phyloP scores from a whole-genome alignment of 2,329 filamentous ascomycete species.

The Laburnicola sp. region DNA sequence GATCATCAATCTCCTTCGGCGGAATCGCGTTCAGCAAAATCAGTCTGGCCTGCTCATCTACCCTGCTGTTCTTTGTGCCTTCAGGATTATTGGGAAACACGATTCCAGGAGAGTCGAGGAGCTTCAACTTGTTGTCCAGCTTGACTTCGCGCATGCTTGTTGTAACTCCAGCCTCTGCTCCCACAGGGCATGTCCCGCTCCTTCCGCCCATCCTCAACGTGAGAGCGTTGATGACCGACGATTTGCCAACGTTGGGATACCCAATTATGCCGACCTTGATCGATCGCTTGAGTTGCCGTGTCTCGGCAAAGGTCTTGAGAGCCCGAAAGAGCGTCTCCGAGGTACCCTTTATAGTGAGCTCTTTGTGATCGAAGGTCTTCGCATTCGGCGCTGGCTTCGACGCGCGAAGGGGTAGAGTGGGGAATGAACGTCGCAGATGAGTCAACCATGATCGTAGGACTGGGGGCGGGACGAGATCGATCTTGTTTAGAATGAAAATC shows the following conservation, averaged over 20 bases:
- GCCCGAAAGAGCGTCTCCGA: constrained; percentile 84
- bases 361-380: constrained; percentile 88
- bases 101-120: constrained; percentile 92
- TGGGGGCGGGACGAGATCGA: constrained; percentile 81
- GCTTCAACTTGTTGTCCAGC: constrained; percentile 89
- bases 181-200: constrained; percentile 76
- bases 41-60: constrained; percentile 77
- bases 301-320: constrained; percentile 83
- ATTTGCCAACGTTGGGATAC: constrained; percentile 96
- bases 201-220: constrained; percentile 73
- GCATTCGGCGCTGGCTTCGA: constrained; percentile 81
- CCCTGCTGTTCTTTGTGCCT: constrained; percentile 53
- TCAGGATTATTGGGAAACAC: constrained; percentile 75
- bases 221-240: constrained; percentile 92
- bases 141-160: constrained; percentile 88
- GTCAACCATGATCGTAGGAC: constrained; percentile 83
- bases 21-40: constrained; percentile 89
- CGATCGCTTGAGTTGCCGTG: constrained; percentile 82
- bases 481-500: constrained; percentile 93
- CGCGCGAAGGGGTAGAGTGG: constrained; percentile 84
- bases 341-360: constrained; percentile 83
- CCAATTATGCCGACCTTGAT: constrained; percentile 92
- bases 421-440: constrained; percentile 86
- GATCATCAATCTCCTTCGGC: constrained; percentile 91
- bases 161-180: constrained; percentile 89